phyloP scores from a whole-genome alignment of 2,329 filamentous ascomycete genomes.

The Fusarium oxysporum region DNA sequence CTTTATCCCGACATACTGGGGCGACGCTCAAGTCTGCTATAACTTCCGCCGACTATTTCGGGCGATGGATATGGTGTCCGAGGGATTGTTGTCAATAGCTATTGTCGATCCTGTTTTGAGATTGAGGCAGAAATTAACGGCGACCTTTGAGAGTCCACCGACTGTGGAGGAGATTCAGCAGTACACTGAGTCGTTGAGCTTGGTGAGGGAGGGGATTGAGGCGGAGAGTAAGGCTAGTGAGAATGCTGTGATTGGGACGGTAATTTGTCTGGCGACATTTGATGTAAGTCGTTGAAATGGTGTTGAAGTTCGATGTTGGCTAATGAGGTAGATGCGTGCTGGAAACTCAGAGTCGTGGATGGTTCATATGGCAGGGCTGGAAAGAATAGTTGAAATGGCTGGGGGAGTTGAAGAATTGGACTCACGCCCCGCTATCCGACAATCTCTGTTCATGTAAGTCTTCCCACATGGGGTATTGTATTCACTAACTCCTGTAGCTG shows the following conservation, averaged over 20 bases:
- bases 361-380: slow-evolving; percentile 34
- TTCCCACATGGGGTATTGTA: no score
- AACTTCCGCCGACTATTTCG: slow-evolving; percentile 34
- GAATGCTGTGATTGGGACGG: slow-evolving; percentile 29
- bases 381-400: slow-evolving; percentile 14
- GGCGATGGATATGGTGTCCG: slow-evolving; percentile 39
- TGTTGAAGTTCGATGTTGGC: rapidly evolving
- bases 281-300: slow-evolving; percentile 15
- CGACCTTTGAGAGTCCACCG: background rate
- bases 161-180: slow-evolving; percentile 18
- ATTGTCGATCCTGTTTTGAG: slow-evolving; percentile 15
- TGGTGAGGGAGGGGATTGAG: slow-evolving; percentile 21
- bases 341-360: slow-evolving; percentile 25
- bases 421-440: slow-evolving; percentile 13
- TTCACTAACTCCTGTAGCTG: background rate
- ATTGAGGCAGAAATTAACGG: background rate
- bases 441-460: slow-evolving; percentile 33
- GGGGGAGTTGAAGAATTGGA: slow-evolving; percentile 28
- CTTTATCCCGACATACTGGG: slow-evolving; percentile 29
- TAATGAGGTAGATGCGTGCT: slow-evolving; percentile 24
- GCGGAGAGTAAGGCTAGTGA: background rate
- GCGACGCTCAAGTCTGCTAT: slow-evolving; percentile 30
- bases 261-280: slow-evolving; percentile 35
- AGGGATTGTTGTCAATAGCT: slow-evolving; percentile 29
- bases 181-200: slow-evolving; percentile 33